Base-by-base conservation (phyloP, 148 eudicot genomes). In the Fagopyrum esculentum region DNA sequence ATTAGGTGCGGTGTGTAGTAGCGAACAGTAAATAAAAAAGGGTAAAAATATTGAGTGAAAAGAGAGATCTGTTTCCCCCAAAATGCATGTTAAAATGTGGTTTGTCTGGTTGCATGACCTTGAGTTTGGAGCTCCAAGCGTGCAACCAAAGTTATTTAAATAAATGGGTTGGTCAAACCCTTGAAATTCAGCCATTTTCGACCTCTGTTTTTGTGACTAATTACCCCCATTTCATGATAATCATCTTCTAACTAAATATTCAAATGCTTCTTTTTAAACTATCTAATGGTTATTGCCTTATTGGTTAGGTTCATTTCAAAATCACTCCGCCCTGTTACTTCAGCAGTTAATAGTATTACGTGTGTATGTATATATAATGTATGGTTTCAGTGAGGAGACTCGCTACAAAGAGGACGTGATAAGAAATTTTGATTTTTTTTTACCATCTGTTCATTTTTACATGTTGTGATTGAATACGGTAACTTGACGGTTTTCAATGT, bases 101-200 rank as follows among this genome's bases (percentile, higher is more conserved):
- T 61, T 75, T 82, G 84, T 84, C 82, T 82, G 54, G 60, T 76
- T 79, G 77, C 78, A 76, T 82, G 84, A 84, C 89, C 87, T 86
- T 45, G 89, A 83, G 45, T 78, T 84, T 86, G 87, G 77, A 74
- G 77, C 76, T n/a, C 82, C 89, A 82, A 68, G 78, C 89, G 87
- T 86, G 87, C 79, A 78, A 77, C 80, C 82, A 30, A 59, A 57
- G 59, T 72, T 76, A 52, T 17, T 45, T n/a, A 71, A 71, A 46
- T 49, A 75, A 69, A 76, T 40, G 76, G 66, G 61, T 74, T 56
- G 78, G 77, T 75, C 72, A 79, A 79, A 84, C 71, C 78, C 87
- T 77, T 77, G 74, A 80, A 80, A 71, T 61, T 75, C 78, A 79
- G 75, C 77, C 76, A 44, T 73, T 68, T 81, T 11, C 79, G 26